These are phyloP conservation scores for Noccaea bulbosa DNA, from an alignment of 345 rosid genomes.

Conservation along the genomic window DNA sequence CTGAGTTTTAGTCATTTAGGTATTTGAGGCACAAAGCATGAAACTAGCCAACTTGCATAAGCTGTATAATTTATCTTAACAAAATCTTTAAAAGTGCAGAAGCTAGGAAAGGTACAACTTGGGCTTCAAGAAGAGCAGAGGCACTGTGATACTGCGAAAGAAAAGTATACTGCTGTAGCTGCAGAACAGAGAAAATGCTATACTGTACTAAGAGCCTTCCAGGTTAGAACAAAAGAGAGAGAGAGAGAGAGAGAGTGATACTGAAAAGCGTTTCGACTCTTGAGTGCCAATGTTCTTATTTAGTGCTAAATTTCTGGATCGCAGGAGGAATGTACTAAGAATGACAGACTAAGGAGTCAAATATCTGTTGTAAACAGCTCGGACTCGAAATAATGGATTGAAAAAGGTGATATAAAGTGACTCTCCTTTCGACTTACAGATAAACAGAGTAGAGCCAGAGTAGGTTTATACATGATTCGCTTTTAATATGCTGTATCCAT, in stretches of 20 bases:
- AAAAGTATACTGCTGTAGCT: conserved; percentile 62
- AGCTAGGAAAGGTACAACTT: conserved; percentile 65
- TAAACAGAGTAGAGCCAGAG: conserved; percentile 14
- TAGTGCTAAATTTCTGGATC: not conserved
- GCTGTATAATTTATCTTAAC: conserved; percentile 10
- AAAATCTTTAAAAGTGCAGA: conserved; percentile 50
- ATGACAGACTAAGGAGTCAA: conserved; percentile 48
- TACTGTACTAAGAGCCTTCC: conserved; percentile 62
- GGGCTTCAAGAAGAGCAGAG: conserved; percentile 70
- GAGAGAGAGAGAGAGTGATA: not conserved
- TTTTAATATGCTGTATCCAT: conserved; percentile 19
- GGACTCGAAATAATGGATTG: conserved; percentile 20
- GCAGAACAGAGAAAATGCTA: conserved; percentile 63
- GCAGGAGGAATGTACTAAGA: conserved; percentile 63
- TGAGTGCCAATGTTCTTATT: conserved; percentile 5
- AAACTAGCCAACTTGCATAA: not conserved
- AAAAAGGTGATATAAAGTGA: conserved; percentile 29
- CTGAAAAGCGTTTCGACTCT: conserved; percentile 9
- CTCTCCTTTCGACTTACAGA: conserved; percentile 16
- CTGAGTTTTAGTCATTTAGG: not conserved
- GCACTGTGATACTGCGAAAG: conserved; percentile 57
- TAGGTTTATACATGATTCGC: conserved; percentile 22
- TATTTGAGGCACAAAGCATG: conserved; percentile 13
- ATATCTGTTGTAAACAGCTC: conserved; percentile 16
- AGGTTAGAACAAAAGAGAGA: conserved; percentile 51